A percentile compares a stretch with the other conserved stretches of the same genome.
These are phyloP conservation scores for Penicillium sp. DNA, from an alignment of 2,329 filamentous ascomycete species.

Conservation along the genomic window DNA sequence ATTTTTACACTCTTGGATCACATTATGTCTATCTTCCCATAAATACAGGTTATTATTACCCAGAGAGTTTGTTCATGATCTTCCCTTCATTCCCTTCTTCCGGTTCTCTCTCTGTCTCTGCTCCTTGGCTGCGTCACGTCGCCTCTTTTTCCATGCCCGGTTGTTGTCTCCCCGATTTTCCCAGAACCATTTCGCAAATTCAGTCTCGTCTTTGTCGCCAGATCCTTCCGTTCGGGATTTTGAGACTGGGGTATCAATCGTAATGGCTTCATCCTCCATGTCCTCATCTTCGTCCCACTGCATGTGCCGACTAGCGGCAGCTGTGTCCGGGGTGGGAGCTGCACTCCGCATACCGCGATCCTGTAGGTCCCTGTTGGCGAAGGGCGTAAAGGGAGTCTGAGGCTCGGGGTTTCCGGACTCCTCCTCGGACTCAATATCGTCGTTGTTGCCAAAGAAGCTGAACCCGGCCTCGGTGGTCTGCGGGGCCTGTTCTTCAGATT, in stretches of 20 bases:
- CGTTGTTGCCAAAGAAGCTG: constrained; percentile 71
- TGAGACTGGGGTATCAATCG: constrained; percentile 27
- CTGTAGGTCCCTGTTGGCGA: constrained; percentile 74
- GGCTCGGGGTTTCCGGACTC: constrained; percentile 53
- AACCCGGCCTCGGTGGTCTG: constrained; percentile 61
- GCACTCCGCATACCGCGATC: constrained; percentile 70
- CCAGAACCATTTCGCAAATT: constrained; percentile 64
- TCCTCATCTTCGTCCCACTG: constrained; percentile 30
- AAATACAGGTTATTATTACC: neutral
- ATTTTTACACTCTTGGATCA: neutral
- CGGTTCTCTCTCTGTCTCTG: constrained; percentile 61
- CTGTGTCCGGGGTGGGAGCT: constrained; percentile 92
- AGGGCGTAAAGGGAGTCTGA: constrained; percentile 84
- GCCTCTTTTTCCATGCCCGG: constrained; percentile 53
- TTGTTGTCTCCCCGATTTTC: constrained; percentile 52
- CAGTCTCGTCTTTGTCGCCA: constrained; percentile 47
- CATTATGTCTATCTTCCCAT: neutral
- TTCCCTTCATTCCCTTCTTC: constrained; percentile 47
- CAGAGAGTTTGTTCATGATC: constrained; percentile 19
- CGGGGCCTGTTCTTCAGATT: constrained; percentile 36
- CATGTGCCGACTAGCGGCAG: constrained; percentile 58
- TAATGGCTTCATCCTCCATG: constrained; percentile 27
- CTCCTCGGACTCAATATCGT: constrained; percentile 51
- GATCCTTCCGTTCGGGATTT: constrained; percentile 12
- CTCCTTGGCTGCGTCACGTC: constrained; percentile 60